Percentiles rank a stretch among this genome's conserved stretches.
phyloP scores from a whole-genome alignment of 169 alveolate species.

The Babesia ovata region DNA sequence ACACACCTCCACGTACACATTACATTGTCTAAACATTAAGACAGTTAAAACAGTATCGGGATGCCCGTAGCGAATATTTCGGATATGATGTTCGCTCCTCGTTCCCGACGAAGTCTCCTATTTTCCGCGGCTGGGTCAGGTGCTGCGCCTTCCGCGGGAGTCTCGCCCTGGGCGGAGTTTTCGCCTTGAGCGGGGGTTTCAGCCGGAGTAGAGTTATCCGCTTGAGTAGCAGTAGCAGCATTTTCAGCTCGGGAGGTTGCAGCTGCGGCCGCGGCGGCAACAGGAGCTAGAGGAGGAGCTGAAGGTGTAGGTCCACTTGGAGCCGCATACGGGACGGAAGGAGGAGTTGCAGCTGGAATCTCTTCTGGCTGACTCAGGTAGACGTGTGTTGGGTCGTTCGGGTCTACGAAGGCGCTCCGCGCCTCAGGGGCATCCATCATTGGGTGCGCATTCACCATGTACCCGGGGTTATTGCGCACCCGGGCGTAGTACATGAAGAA shows the following conservation, averaged over 20 bases:
- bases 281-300: not conserved
- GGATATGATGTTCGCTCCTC: not conserved
- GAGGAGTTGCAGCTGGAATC: not conserved
- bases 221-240: no score
- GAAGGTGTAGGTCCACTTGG: not conserved
- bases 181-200: no score
- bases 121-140: not conserved
- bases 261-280: not conserved
- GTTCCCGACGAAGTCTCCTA: not conserved
- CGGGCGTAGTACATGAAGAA: conserved; percentile 64
- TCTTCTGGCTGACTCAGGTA: conserved; percentile 53
- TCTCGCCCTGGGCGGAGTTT: no score
- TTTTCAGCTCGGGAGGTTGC: not conserved
- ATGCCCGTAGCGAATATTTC: not conserved
- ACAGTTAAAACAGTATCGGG: conserved; percentile 1
- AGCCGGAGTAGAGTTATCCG: no score
- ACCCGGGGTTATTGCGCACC: conserved; percentile 49
- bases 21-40: not conserved
- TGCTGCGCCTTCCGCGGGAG: not conserved
- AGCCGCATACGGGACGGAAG: no score
- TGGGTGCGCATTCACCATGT: conserved; percentile 37
- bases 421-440: conserved; percentile 22
- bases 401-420: conserved; percentile 66
- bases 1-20: conserved; percentile 7
- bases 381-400: conserved; percentile 62